Conservation (phyloP, 139 green algal genomes). For the Closterium sp. region DNA sequence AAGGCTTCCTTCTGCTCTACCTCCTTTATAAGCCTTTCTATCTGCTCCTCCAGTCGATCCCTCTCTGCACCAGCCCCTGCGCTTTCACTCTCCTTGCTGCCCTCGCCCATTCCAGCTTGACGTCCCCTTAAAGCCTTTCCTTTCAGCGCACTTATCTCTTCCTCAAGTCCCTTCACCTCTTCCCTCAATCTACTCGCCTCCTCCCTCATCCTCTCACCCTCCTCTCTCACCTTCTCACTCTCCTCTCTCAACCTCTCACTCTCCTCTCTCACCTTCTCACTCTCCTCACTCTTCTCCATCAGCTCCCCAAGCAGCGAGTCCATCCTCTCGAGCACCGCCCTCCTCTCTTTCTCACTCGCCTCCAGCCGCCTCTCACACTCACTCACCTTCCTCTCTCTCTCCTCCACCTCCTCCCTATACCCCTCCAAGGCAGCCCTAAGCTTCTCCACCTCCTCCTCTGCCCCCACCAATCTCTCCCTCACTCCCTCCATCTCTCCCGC, state of each 20-base stretch:
- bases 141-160: no score
- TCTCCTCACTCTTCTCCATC: background rate
- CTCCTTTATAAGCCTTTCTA: background rate
- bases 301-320: background rate
- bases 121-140: no score
- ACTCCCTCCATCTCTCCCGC: background rate
- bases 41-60: background rate
- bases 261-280: background rate
- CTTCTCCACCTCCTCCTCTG: conserved; percentile 11
- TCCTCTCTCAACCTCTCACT: conserved; percentile 6
- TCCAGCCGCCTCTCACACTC: background rate
- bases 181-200: background rate
- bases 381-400: background rate
- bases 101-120: no score
- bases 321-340: background rate
- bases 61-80: conserved; percentile 3
- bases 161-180: no score
- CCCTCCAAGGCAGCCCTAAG: background rate
- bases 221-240: background rate
- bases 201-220: background rate
- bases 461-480: background rate
- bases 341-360: background rate
- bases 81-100: background rate
- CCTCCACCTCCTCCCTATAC: conserved; percentile 2
- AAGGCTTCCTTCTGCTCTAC: conserved; percentile 17